Evolutionary conservation across 2,329 filamentous ascomycete species (phyloP).

Genomic region (Annulohypoxylon truncatum): DNA sequence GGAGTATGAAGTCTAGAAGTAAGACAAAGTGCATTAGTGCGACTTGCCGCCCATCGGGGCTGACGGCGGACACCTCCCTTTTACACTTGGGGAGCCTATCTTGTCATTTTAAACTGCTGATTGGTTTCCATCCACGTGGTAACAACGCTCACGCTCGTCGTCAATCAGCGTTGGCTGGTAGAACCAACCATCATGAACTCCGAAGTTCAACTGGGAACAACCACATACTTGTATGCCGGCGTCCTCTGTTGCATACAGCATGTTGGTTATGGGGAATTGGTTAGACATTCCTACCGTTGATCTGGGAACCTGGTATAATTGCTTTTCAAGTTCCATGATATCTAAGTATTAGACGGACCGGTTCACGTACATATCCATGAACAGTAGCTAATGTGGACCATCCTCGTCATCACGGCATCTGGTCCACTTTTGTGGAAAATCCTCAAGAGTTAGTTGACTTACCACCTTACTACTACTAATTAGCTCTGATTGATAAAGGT

Average conservation of each 20-base stretch:
- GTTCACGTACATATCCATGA: background rate
- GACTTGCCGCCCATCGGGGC: background rate
- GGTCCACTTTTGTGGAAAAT: background rate
- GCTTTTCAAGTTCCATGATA: background rate
- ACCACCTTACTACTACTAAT: background rate
- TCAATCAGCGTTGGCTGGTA: slow-evolving; percentile 9
- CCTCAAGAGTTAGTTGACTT: background rate
- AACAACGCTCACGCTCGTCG: slow-evolving; percentile 3
- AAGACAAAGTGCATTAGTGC: background rate
- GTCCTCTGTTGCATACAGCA: background rate
- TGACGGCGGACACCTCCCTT: background rate
- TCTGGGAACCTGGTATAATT: background rate
- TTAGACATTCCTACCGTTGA: background rate
- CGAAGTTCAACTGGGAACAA: background rate
- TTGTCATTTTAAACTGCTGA: background rate
- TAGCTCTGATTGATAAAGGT: background rate
- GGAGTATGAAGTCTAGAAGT: background rate
- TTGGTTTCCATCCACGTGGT: slow-evolving; percentile 30
- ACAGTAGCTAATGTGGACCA: background rate
- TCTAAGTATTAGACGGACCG: background rate
- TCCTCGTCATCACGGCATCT: background rate
- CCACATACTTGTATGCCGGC: background rate
- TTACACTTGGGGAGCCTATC: background rate
- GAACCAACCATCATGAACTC: background rate
- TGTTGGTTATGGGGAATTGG: background rate